Percentiles rank a stretch among this genome's conserved stretches.
phyloP scores from a whole-genome alignment of 2,329 filamentous ascomycete genomes.

The Periconia sp. region DNA sequence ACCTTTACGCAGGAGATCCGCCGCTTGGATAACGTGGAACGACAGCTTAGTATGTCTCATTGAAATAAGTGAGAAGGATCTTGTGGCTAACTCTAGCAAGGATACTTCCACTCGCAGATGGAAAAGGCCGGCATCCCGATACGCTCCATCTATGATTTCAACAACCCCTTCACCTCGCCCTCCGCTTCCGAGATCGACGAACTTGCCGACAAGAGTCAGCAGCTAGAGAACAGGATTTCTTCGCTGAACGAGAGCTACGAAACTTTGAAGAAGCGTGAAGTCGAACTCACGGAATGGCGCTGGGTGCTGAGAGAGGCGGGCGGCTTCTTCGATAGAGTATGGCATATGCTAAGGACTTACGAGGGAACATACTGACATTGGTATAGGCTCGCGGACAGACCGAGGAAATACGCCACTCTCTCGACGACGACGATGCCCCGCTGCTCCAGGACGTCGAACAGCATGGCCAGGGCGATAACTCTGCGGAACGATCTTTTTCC shows the following conservation, averaged over 20 bases:
- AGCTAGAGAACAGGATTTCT: conserved; percentile 86
- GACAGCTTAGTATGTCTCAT: conserved; percentile 81
- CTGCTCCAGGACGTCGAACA: conserved; percentile 93
- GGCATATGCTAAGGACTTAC: conserved; percentile 1
- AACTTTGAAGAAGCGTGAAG: conserved; percentile 95
- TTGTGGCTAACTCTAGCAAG: conserved; percentile 52
- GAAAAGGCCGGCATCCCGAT: conserved; percentile 88
- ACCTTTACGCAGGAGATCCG: conserved; percentile 98
- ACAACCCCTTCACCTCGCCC: conserved; percentile 83
- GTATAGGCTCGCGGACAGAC: conserved; percentile 84
- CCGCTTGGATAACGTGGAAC: conserved; percentile 95
- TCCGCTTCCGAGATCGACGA: conserved; percentile 96
- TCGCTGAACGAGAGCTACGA: conserved; percentile 98
- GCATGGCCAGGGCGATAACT: conserved; percentile 69
- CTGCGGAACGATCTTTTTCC: conserved; percentile 85
- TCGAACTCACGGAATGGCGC: conserved; percentile 96
- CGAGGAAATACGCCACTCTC: conserved; percentile 91
- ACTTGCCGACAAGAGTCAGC: conserved; percentile 88
- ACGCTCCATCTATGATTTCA: conserved; percentile 89
- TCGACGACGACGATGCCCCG: conserved; percentile 87
- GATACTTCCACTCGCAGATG: conserved; percentile 95
- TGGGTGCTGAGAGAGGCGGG: conserved; percentile 97
- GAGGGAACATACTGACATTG: not conserved
- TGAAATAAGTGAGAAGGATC: conserved; percentile 2
- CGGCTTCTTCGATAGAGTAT: conserved; percentile 87